Conservation (phyloP, 768 basidiomycete genomes). For the Podaxis sp. region DNA sequence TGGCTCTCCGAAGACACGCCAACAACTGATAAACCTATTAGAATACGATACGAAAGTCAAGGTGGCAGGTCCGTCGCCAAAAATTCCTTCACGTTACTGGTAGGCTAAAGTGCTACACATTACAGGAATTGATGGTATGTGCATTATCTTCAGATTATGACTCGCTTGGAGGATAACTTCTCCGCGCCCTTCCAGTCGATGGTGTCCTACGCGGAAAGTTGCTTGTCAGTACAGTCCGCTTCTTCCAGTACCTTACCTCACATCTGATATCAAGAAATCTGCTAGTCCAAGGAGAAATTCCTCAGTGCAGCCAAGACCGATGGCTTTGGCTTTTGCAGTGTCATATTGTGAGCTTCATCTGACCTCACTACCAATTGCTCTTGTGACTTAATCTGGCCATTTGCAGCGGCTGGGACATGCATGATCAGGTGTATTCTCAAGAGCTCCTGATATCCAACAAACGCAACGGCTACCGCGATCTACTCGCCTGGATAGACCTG, state of each 20-base stretch:
- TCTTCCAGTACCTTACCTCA: not conserved
- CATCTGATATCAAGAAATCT: constrained; percentile 12
- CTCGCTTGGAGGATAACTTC: not conserved
- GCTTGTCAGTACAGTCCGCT: constrained; percentile 52
- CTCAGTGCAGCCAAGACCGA: constrained; percentile 72
- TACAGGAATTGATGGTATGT: constrained; percentile 61
- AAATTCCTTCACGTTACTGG: not conserved
- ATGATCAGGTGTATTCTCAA: constrained; percentile 78
- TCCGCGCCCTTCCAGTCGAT: constrained; percentile 58
- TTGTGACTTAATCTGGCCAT: not conserved
- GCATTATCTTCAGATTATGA: not conserved
- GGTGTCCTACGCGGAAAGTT: constrained; percentile 94
- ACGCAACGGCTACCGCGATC: constrained; percentile 88
- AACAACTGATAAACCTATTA: constrained; percentile 57
- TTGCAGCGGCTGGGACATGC: constrained; percentile 85
- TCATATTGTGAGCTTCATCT: constrained; percentile 68
- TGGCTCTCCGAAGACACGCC: constrained; percentile 35
- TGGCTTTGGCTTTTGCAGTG: constrained; percentile 93
- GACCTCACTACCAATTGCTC: not conserved
- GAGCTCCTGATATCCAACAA: constrained; percentile 92
- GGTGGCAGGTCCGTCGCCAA: constrained; percentile 70
- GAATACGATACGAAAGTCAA: constrained; percentile 79
- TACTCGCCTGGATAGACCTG: constrained; percentile 84
- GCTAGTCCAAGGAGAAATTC: constrained; percentile 89
- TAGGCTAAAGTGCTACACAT: constrained; percentile 5